These are phyloP conservation scores for Chaetomium cochliodes DNA, from an alignment of 495 filamentous ascomycete genomes.

Conservation along the genomic window DNA sequence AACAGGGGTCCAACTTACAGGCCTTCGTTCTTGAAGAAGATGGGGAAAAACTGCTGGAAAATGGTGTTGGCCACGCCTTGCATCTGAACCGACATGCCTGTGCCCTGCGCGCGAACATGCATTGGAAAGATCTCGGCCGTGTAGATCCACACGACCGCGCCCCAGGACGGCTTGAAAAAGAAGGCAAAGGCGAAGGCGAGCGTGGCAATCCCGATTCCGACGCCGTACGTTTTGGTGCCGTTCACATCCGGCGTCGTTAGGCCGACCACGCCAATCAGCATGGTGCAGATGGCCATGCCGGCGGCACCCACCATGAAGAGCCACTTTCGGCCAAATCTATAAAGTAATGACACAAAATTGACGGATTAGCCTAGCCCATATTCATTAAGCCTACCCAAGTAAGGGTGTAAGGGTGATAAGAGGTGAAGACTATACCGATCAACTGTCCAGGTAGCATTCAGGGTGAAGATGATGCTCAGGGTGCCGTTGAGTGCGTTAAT, in stretches of 20 bases:
- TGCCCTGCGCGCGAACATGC: neutral
- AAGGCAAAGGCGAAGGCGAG: slow-evolving; percentile 7
- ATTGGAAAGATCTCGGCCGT: neutral
- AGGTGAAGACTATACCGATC: neutral
- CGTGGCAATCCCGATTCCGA: neutral
- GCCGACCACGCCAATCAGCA: slow-evolving; percentile 1
- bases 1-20: neutral
- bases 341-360: too few relatives aligned
- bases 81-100: slow-evolving; percentile 1
- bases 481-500: slow-evolving; percentile 10
- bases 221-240: neutral
- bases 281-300: slow-evolving; percentile 9
- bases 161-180: slow-evolving; percentile 11
- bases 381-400: too few relatives aligned
- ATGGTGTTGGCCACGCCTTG: slow-evolving; percentile 8
- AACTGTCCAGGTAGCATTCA: slow-evolving; percentile 6
- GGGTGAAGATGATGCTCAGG: neutral
- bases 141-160: neutral
- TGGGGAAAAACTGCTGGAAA: slow-evolving; percentile 8
- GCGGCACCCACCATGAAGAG: neutral
- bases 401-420: too few relatives aligned
- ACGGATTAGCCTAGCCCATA: too few relatives aligned
- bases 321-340: neutral
- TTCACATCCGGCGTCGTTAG: neutral
- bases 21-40: slow-evolving; percentile 7